phyloP scores from a whole-genome alignment of 2,329 filamentous ascomycete genomes.

The Calonectria henricotiae region DNA sequence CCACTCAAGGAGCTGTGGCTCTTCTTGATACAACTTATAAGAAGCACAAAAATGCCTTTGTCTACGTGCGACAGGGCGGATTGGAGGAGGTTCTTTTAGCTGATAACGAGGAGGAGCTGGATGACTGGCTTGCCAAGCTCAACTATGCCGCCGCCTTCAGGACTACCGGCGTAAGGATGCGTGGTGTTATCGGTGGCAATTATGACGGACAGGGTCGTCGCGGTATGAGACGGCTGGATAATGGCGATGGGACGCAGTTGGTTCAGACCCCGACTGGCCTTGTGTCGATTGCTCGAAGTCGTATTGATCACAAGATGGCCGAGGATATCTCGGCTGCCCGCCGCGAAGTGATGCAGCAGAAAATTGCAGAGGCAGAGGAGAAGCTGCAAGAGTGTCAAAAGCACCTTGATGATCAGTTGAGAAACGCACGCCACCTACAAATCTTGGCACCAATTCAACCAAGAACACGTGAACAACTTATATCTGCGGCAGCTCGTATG shows the following conservation, averaged over 20 bases:
- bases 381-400: conserved; percentile 82
- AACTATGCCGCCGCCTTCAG: conserved; percentile 97
- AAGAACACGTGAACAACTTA: conserved; percentile 89
- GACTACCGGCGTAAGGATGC: conserved; percentile 91
- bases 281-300: conserved; percentile 80
- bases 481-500: conserved; percentile 88
- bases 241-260: conserved; percentile 71
- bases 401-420: conserved; percentile 85
- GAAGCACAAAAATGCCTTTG: conserved; percentile 95
- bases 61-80: conserved; percentile 89
- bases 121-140: conserved; percentile 96
- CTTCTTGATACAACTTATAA: conserved; percentile 90
- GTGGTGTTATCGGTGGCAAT: conserved; percentile 86
- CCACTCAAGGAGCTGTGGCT: conserved; percentile 93
- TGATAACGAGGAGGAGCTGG: conserved; percentile 91
- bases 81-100: conserved; percentile 93
- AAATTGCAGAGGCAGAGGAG: conserved; percentile 87
- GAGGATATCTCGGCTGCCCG: conserved; percentile 89
- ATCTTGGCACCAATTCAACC: conserved; percentile 91
- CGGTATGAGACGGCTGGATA: conserved; percentile 81
- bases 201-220: conserved; percentile 87
- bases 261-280: conserved; percentile 82
- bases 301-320: conserved; percentile 86
- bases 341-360: conserved; percentile 85
- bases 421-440: conserved; percentile 92